Percentiles rank a stretch among this genome's conserved stretches.
Evolutionary conservation across 1,284 basidiomycete species (phyloP).

Genomic region (Trichosporon sp.): DNA sequence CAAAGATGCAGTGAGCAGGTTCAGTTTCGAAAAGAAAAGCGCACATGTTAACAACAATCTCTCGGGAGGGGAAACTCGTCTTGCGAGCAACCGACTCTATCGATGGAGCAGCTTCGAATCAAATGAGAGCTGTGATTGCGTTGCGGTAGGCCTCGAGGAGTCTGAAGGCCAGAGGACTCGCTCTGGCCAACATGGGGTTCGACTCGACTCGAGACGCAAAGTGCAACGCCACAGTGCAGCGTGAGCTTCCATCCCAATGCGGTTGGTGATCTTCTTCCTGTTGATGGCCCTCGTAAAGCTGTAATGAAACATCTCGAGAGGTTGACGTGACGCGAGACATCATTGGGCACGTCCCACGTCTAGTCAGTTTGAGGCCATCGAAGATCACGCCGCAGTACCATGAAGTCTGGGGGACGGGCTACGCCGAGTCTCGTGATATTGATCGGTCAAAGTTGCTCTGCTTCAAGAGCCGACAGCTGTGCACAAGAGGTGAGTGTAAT

Average conservation of each 20-base stretch:
- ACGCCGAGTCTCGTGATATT: background rate
- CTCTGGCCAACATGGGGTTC: background rate
- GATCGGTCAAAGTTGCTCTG: conserved; percentile 10
- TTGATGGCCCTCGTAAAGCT: conserved; percentile 14
- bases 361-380: conserved; percentile 15
- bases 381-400: conserved; percentile 15
- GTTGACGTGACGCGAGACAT: background rate
- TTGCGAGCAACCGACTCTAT: conserved; percentile 21
- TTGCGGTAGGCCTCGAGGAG: conserved; percentile 7
- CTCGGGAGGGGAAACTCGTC: conserved; percentile 18
- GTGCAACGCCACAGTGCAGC: conserved; percentile 4
- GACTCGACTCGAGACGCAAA: conserved; percentile 7
- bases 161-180: conserved; percentile 7
- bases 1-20: conserved; percentile 21
- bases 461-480: conserved; percentile 26
- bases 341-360: conserved; percentile 10
- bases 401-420: background rate
- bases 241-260: conserved; percentile 1
- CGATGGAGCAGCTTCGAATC: conserved; percentile 7
- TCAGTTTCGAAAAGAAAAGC: conserved; percentile 20
- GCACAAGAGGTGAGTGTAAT: conserved; percentile 27
- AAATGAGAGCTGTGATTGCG: conserved; percentile 8
- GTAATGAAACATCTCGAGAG: conserved; percentile 4
- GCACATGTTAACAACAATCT: conserved; percentile 23
- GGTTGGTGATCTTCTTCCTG: conserved; percentile 14